Evolutionary conservation across 2,329 filamentous ascomycete genomes (phyloP).

Genomic region (Botrytis deweyae): DNA sequence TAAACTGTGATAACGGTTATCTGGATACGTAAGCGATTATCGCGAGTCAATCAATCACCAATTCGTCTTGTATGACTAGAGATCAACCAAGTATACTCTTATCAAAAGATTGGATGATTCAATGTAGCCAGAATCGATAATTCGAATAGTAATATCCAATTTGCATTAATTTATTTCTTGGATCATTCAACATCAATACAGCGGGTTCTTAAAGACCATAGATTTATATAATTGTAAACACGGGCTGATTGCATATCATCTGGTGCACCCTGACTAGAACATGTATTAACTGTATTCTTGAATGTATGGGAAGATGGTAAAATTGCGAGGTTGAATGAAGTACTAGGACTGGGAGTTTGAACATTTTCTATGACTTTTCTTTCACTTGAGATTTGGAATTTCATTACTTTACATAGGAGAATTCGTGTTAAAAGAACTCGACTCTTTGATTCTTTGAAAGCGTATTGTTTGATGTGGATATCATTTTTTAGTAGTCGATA

Average conservation of each 20-base stretch:
- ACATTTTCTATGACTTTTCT: not conserved
- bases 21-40: not conserved
- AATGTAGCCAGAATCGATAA: not conserved
- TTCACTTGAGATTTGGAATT: not conserved
- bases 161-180: not conserved
- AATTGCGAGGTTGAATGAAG: no score
- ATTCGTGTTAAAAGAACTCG: no score
- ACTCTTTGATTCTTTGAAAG: rapidly evolving
- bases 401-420: no score
- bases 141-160: rapidly evolving
- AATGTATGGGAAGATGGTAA: no score
- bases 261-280: rapidly evolving
- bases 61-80: not conserved
- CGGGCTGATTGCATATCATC: rapidly evolving
- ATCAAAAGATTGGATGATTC: not conserved
- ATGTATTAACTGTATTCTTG: rapidly evolving
- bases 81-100: not conserved
- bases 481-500: no score
- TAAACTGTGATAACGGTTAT: not conserved
- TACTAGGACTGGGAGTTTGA: not conserved
- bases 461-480: rapidly evolving
- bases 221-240: not conserved
- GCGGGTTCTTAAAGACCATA: rapidly evolving
- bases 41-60: not conserved
- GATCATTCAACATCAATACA: not conserved